Conservation (phyloP, 768 basidiomycete genomes). For the Podaxis sp. region DNA sequence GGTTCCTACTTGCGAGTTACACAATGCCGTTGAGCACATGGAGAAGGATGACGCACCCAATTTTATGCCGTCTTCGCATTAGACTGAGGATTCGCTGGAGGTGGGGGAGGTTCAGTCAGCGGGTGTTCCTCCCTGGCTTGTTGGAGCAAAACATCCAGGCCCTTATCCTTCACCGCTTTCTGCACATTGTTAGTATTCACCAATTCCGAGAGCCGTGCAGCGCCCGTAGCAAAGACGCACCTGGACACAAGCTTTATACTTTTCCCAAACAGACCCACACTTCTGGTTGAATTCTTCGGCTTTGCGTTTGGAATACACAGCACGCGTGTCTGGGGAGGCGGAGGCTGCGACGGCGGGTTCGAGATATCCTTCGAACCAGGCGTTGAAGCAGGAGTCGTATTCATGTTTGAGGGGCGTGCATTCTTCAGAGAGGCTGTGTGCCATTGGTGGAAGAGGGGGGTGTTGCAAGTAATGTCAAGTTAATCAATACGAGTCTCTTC, state of each 20-base stretch:
- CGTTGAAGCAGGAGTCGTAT: slow-evolving; percentile 95
- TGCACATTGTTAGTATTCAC: slow-evolving; percentile 21
- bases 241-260: slow-evolving; percentile 79
- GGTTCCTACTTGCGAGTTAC: too few species aligned
- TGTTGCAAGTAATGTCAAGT: background rate
- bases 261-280: slow-evolving; percentile 80
- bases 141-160: slow-evolving; percentile 68
- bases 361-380: slow-evolving; percentile 97
- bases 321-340: slow-evolving; percentile 38
- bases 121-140: slow-evolving; percentile 83
- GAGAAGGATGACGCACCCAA: background rate
- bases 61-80: background rate
- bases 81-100: slow-evolving; percentile 12
- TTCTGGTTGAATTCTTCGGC: slow-evolving; percentile 84
- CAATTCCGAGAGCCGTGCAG: background rate
- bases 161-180: slow-evolving; percentile 79
- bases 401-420: slow-evolving; percentile 88
- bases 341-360: slow-evolving; percentile 62
- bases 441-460: slow-evolving; percentile 40
- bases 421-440: slow-evolving; percentile 72
- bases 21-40: too few species aligned
- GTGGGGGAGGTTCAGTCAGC: slow-evolving; percentile 51
- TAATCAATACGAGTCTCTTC: background rate
- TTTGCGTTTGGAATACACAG: slow-evolving; percentile 67
- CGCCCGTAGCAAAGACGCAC: slow-evolving; percentile 37